Percentiles rank a stretch among this genome's conserved stretches.
Evolutionary conservation across 768 basidiomycete genomes (phyloP).

Genomic region (Amanita inopinata): DNA sequence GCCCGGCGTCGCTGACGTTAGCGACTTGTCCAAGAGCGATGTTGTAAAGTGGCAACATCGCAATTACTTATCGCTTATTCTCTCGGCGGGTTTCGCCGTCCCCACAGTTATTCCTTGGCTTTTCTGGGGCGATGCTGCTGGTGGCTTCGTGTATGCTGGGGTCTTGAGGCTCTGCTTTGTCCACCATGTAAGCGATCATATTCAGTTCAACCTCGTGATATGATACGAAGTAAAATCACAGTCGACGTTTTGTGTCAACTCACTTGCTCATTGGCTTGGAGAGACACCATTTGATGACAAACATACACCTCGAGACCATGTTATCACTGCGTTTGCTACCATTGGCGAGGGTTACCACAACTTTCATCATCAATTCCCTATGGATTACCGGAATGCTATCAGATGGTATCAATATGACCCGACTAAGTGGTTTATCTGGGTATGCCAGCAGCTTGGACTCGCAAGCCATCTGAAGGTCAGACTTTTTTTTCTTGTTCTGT

Average conservation of each 20-base stretch:
- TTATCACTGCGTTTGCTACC: constrained; percentile 82
- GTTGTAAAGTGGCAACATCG: constrained; percentile 85
- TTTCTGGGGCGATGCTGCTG: constrained; percentile 77
- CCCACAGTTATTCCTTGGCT: constrained; percentile 74
- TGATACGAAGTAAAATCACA: constrained; percentile 20
- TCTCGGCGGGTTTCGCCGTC: constrained; percentile 60
- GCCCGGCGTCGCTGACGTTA: constrained; percentile 85
- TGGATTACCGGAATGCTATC: constrained; percentile 96
- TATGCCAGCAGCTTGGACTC: constrained; percentile 48
- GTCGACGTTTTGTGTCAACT: constrained; percentile 97
- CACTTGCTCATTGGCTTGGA: constrained; percentile 93
- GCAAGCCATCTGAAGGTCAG: constrained; percentile 59
- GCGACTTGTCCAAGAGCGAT: constrained; percentile 71
- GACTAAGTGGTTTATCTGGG: constrained; percentile 86
- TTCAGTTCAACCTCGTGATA: constrained; percentile 2
- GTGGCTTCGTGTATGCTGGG: constrained; percentile 82
- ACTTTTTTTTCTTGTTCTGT: not conserved
- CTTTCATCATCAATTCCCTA: constrained; percentile 95
- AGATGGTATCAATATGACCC: constrained; percentile 92
- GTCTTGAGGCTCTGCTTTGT: constrained; percentile 74
- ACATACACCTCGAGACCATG: constrained; percentile 84
- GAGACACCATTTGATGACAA: constrained; percentile 92
- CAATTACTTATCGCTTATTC: constrained; percentile 61
- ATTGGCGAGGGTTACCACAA: constrained; percentile 98
- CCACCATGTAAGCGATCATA: constrained; percentile 58